These are phyloP conservation scores for Zygosaccharomyces sapae DNA, from an alignment of 1,139 yeast genomes.

Conservation along the genomic window DNA sequence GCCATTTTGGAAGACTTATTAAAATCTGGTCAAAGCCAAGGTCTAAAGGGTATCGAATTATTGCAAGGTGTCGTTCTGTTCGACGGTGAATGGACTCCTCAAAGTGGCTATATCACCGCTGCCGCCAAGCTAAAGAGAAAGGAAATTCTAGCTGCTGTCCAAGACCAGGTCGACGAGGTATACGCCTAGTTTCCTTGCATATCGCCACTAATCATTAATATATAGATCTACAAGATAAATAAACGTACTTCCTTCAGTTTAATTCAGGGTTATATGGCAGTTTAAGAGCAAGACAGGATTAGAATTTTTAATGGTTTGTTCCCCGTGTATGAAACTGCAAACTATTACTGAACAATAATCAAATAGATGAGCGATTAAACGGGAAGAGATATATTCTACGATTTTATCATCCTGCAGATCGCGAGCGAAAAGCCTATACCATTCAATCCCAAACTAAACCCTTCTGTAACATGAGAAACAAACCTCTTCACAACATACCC, in stretches of 20 bases:
- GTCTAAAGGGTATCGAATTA: conserved; percentile 81
- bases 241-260: no score
- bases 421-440: not conserved
- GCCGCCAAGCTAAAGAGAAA: conserved; percentile 96
- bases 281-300: no score
- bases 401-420: conserved; percentile 7
- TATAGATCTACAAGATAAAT: no score
- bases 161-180: conserved; percentile 55
- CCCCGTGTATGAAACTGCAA: conserved; percentile 39
- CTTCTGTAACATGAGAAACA: conserved; percentile 8
- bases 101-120: conserved; percentile 85
- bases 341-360: conserved; percentile 28
- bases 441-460: conserved; percentile 1
- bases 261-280: no score
- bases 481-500: not conserved
- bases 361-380: conserved; percentile 40
- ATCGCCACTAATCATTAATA: no score
- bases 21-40: conserved; percentile 74
- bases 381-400: conserved; percentile 34
- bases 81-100: conserved; percentile 97
- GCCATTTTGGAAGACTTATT: conserved; percentile 58
- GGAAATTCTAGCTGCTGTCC: conserved; percentile 69
- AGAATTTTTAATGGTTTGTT: no score
- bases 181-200: conserved; percentile 37
- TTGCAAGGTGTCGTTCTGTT: conserved; percentile 71